Conservation (phyloP, 306 rosid species). For the Cicer pinnatifidum region DNA sequence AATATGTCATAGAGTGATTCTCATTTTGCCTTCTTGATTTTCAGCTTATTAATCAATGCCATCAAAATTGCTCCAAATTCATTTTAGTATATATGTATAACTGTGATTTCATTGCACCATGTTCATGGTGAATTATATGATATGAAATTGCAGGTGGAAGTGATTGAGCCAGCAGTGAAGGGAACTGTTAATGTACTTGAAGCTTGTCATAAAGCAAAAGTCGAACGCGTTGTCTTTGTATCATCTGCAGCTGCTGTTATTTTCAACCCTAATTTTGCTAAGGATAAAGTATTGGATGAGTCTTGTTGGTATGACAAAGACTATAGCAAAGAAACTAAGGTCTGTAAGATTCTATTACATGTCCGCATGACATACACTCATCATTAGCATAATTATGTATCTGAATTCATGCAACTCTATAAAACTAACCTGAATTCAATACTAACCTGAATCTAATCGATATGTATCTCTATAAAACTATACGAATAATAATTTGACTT, state of each 20-base stretch:
- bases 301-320: slow-evolving; percentile 59
- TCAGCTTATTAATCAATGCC: background rate
- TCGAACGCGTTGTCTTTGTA: slow-evolving; percentile 49
- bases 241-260: slow-evolving; percentile 43
- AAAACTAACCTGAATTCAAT: too few relatives aligned
- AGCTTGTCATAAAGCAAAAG: slow-evolving; percentile 55
- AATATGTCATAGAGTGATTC: background rate
- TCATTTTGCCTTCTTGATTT: background rate
- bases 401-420: too few relatives aligned
- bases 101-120: too few relatives aligned
- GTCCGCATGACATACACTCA: slow-evolving; percentile 10
- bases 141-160: slow-evolving; percentile 52
- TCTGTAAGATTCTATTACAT: slow-evolving; percentile 21
- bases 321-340: slow-evolving; percentile 47
- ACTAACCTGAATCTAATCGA: too few relatives aligned
- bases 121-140: too few relatives aligned
- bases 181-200: slow-evolving; percentile 61
- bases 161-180: slow-evolving; percentile 73
- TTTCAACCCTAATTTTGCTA: slow-evolving; percentile 30
- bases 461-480: too few relatives aligned
- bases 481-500: too few relatives aligned
- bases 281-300: slow-evolving; percentile 51
- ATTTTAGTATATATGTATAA: too few relatives aligned
- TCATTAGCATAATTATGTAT: background rate
- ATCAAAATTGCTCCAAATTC: background rate